Conservation (phyloP, 352 stramenopile species). For the Pythium sp. region DNA sequence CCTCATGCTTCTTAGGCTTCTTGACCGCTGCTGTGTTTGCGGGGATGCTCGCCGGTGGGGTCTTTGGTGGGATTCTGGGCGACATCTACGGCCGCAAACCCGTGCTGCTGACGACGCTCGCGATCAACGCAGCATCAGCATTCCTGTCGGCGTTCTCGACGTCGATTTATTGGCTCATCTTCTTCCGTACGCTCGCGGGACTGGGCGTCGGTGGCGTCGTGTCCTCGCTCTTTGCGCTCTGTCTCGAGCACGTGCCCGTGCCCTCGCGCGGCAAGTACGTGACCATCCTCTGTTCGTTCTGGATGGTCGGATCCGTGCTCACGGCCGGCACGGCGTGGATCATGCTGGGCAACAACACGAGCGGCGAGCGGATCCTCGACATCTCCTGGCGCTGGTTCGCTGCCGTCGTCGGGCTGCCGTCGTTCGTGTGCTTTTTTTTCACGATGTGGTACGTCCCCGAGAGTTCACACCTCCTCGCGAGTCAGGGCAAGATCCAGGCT, state of each 20-base stretch:
- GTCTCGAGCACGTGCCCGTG: slow-evolving; percentile 80
- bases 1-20: slow-evolving; percentile 40
- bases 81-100: slow-evolving; percentile 84
- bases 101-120: slow-evolving; percentile 71
- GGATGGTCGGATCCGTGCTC: slow-evolving; percentile 87
- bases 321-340: slow-evolving; percentile 83
- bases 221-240: slow-evolving; percentile 82
- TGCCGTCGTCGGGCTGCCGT: slow-evolving; percentile 67
- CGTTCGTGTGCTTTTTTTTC: slow-evolving; percentile 62
- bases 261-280: slow-evolving; percentile 70
- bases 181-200: slow-evolving; percentile 65
- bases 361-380: slow-evolving; percentile 59
- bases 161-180: slow-evolving; percentile 71
- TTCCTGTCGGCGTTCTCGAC: slow-evolving; percentile 75
- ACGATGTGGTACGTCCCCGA: slow-evolving; percentile 74
- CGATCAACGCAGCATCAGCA: slow-evolving; percentile 72
- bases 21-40: slow-evolving; percentile 88
- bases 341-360: slow-evolving; percentile 69
- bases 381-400: slow-evolving; percentile 86
- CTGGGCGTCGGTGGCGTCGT: slow-evolving; percentile 86
- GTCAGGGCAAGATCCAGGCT: slow-evolving; percentile 49
- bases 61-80: slow-evolving; percentile 68
- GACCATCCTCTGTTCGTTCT: slow-evolving; percentile 89
- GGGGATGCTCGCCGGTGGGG: slow-evolving; percentile 83
- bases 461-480: slow-evolving; percentile 75